Evolutionary conservation across 2,329 filamentous ascomycete species (phyloP).

Genomic region (Microascus cirrosus): DNA sequence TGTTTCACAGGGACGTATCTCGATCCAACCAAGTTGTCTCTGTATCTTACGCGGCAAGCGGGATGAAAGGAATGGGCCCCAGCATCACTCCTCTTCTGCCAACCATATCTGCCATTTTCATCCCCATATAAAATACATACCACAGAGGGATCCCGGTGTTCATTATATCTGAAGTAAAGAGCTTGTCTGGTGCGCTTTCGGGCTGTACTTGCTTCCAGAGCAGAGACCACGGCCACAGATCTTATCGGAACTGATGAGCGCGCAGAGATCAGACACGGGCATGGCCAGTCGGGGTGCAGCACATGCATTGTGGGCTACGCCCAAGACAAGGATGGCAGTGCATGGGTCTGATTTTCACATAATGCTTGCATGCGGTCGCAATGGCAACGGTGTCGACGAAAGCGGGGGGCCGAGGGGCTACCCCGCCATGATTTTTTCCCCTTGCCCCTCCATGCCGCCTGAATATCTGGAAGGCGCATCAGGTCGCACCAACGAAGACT

Average conservation of each 20-base stretch:
- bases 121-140: too few species aligned
- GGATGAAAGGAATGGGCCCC: too few species aligned
- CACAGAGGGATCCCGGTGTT: too few species aligned
- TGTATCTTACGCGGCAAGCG: too few species aligned
- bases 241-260: not conserved
- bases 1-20: too few species aligned
- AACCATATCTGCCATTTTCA: too few species aligned
- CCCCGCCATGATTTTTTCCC: constrained; percentile 4
- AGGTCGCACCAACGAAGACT: not conserved
- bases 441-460: constrained; percentile 2
- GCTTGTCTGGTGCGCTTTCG: too few species aligned
- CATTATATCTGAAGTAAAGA: too few species aligned
- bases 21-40: too few species aligned
- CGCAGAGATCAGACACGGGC: not conserved
- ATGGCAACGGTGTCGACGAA: not conserved
- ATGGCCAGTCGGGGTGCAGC: not conserved
- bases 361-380: not conserved
- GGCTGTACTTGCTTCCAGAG: too few species aligned
- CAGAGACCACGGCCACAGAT: not conserved
- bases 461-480: not conserved
- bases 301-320: not conserved
- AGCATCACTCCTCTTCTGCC: too few species aligned
- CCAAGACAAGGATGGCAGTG: not conserved
- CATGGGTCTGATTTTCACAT: not conserved
- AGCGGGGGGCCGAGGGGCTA: not conserved